Evolutionary conservation across 805 yeast species (phyloP).

Genomic region (Limtongozyma cylindracea): DNA sequence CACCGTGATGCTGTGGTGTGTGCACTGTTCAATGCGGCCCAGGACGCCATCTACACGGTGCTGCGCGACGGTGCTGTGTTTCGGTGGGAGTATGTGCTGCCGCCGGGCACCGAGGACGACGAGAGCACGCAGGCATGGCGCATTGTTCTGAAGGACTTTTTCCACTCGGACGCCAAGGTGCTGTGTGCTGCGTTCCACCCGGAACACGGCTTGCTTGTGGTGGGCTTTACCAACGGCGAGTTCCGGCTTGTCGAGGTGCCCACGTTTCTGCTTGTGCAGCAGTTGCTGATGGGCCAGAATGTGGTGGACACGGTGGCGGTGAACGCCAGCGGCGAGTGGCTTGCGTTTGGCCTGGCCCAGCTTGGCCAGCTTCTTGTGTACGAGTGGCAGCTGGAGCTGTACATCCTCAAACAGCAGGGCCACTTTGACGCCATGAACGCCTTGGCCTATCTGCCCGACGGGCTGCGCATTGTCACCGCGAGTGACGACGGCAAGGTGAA

Average conservation of each 20-base stretch:
- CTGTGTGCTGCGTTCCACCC: slow-evolving; percentile 73
- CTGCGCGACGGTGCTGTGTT: slow-evolving; percentile 90
- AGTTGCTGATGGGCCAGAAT: slow-evolving; percentile 76
- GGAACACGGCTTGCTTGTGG: slow-evolving; percentile 42
- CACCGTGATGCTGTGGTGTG: slow-evolving; percentile 74
- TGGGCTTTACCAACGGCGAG: slow-evolving; percentile 77
- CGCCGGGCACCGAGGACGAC: slow-evolving; percentile 16
- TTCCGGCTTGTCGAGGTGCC: slow-evolving; percentile 82
- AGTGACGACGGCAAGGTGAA: slow-evolving; percentile 93
- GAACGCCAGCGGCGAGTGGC: slow-evolving; percentile 83
- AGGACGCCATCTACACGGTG: slow-evolving; percentile 75
- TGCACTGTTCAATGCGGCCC: slow-evolving; percentile 73
- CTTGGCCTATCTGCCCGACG: slow-evolving; percentile 82
- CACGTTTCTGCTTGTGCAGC: slow-evolving; percentile 56
- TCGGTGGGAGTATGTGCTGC: slow-evolving; percentile 66
- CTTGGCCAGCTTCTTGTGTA: slow-evolving; percentile 88
- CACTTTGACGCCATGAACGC: slow-evolving; percentile 82
- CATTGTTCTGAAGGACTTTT: slow-evolving; percentile 53
- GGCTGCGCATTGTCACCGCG: slow-evolving; percentile 76
- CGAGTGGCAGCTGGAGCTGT: slow-evolving; percentile 97
- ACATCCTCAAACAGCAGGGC: slow-evolving; percentile 87
- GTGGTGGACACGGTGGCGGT: slow-evolving; percentile 63
- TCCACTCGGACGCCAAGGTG: slow-evolving; percentile 45
- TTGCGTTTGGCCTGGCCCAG: slow-evolving; percentile 79
- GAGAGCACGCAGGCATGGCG: slow-evolving; percentile 40